phyloP scores from a whole-genome alignment of 148 eudicot species.

The Rhododendron mucronatum region DNA sequence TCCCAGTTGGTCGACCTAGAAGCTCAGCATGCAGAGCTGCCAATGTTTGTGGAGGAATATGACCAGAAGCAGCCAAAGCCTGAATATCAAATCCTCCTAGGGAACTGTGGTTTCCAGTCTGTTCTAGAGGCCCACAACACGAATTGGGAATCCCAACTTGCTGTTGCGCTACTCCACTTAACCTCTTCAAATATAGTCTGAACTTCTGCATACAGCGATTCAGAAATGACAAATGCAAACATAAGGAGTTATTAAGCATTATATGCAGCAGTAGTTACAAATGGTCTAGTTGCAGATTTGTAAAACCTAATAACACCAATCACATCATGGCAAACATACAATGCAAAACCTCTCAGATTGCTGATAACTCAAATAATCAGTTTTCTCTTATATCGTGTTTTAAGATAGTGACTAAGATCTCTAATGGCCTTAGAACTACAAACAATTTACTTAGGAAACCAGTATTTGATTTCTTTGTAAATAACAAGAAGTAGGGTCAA shows the following conservation, averaged over 20 bases:
- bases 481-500: not conserved
- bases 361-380: not conserved
- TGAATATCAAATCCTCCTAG: constrained; percentile 42
- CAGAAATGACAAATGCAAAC: not conserved
- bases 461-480: not conserved
- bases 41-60: constrained; percentile 44
- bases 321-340: not conserved
- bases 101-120: constrained; percentile 28
- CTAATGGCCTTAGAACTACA: not conserved
- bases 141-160: constrained; percentile 38
- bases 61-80: constrained; percentile 48
- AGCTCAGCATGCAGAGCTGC: constrained; percentile 51
- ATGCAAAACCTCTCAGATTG: not conserved
- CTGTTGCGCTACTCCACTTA: constrained; percentile 44
- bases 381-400: not conserved
- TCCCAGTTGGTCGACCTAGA: constrained; percentile 39
- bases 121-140: constrained; percentile 41
- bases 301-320: not conserved
- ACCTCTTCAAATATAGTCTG: constrained; percentile 47
- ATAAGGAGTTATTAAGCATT: not conserved
- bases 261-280: not conserved
- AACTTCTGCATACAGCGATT: constrained; percentile 35
- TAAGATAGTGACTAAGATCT: not conserved
- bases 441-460: not conserved
- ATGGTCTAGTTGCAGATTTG: not conserved